Evolutionary conservation across 192 early-diverging fungal species (phyloP), one percentile per base, ranked within the genome.

Genomic region (Backusella australiensis): DNA sequence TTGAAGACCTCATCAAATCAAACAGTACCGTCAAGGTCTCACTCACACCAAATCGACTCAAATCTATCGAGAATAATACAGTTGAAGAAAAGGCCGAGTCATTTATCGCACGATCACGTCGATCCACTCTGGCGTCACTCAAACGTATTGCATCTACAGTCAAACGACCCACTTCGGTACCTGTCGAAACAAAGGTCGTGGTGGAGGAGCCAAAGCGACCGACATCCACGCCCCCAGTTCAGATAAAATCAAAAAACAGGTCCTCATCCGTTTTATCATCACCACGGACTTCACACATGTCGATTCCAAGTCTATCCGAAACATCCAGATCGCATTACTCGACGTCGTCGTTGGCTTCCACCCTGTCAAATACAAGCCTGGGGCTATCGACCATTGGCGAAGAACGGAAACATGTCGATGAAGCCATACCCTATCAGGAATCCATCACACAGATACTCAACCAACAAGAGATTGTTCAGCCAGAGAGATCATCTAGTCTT

Each of bases 31-130:
- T 89, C 75, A 85, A 86, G 29, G 85, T 89, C 26, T 85, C 86
- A n/a, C 73, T 89, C 34, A 89, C 88, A 11, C 88, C 88, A 11
- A 88, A 87, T 67, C 81, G 88, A 67, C 71, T 89, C 12, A 82
- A 78, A 35, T 86, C 88, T 2, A 89, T 89, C 53, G 88, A 89
- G 67, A 79, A 15, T 76, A 86, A 21, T 67, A 81, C 32, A 70
- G 59, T 34, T 32, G 34, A n/a, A 35, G 34, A 38, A 73, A 53
- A 21, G 67, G 34, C 12, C 12, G 19, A 19, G n/a, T 19, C 21
- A n/a, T 66, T 9, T 23, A 39, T 17, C 12, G 32, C 32, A 74
- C 72, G 67, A 17, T 74, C 73, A 34, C 38, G 49, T n/a, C 73
- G 67, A 8, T 49, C 72, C 9, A 34, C 49, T 0, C n/a, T 32